Conservation (phyloP, 2,329 filamentous ascomycete genomes). For the Tolypocladium ovalisporum region DNA sequence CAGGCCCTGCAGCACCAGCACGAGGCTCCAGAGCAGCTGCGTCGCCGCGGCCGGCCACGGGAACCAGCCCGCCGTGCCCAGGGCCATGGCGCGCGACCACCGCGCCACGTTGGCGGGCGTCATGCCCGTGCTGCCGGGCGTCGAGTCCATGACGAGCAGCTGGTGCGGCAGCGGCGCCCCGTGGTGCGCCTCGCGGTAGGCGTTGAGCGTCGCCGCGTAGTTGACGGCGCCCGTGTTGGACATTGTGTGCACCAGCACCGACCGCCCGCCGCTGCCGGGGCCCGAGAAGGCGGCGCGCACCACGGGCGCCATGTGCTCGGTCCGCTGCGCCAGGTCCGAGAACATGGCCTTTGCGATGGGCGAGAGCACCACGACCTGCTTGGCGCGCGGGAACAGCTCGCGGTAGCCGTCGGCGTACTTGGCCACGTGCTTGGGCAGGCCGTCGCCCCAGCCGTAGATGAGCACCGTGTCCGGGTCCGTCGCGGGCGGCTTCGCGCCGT, state of each 20-base stretch:
- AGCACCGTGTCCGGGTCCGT: constrained; percentile 34
- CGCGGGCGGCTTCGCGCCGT: constrained; percentile 10
- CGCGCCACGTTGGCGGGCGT: constrained; percentile 29
- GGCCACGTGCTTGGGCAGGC: constrained; percentile 38
- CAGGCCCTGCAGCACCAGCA: constrained; percentile 26
- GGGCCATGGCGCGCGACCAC: constrained; percentile 42
- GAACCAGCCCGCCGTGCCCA: constrained; percentile 34
- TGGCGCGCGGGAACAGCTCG: constrained; percentile 36
- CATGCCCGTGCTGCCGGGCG: constrained; percentile 35
- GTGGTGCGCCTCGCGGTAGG: constrained; percentile 25
- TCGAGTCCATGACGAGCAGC: constrained; percentile 40
- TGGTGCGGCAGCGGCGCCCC: constrained; percentile 32
- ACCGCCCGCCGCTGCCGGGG: constrained; percentile 9
- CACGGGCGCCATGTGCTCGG: constrained; percentile 33
- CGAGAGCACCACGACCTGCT: constrained; percentile 39
- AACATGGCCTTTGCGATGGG: constrained; percentile 36
- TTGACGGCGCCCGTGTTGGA: constrained; percentile 49
- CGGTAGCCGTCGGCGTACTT: constrained; percentile 45
- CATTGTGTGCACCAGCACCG: constrained; percentile 41
- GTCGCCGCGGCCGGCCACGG: constrained; percentile 39
- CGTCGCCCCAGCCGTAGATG: constrained; percentile 49
- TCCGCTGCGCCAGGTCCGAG: constrained; percentile 29
- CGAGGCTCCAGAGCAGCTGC: constrained; percentile 32
- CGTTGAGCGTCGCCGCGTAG: constrained; percentile 36
- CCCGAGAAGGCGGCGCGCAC: constrained; percentile 24